A percentile compares a stretch with the other conserved stretches of the same genome.
These are phyloP conservation scores for Phytophthora syringae DNA, from an alignment of 352 stramenopile genomes.

Conservation along the genomic window DNA sequence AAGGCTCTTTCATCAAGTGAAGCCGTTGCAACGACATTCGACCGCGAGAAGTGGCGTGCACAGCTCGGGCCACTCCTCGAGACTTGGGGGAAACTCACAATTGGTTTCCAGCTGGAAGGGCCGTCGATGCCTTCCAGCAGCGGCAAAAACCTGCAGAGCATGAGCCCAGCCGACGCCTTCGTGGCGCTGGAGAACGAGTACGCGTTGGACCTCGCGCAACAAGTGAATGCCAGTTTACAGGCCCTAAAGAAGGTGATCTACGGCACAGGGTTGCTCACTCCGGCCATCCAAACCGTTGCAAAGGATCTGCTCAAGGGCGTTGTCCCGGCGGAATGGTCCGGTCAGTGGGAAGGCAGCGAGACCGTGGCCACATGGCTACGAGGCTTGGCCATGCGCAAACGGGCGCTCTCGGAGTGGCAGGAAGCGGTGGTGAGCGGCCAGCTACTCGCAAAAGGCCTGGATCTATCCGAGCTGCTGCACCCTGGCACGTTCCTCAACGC, in stretches of 20 bases:
- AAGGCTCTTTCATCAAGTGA: slow-evolving; percentile 82
- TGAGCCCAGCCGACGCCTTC: slow-evolving; percentile 90
- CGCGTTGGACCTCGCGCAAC: slow-evolving; percentile 69
- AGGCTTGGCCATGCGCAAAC: slow-evolving; percentile 74
- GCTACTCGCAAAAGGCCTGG: slow-evolving; percentile 77
- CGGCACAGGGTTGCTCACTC: slow-evolving; percentile 90
- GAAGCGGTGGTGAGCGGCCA: slow-evolving; percentile 60
- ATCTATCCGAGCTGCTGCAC: slow-evolving; percentile 93
- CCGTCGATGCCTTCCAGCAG: slow-evolving; percentile 15
- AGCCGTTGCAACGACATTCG: slow-evolving; percentile 76
- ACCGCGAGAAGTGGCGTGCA: slow-evolving; percentile 91
- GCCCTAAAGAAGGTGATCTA: slow-evolving; percentile 92
- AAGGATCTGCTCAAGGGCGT: slow-evolving; percentile 72
- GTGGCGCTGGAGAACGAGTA: slow-evolving; percentile 91
- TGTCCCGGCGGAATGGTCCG: slow-evolving; percentile 83
- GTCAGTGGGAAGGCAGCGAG: slow-evolving; percentile 85
- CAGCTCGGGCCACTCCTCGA: slow-evolving; percentile 91
- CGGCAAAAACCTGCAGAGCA: slow-evolving; percentile 47
- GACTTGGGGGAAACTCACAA: slow-evolving; percentile 88
- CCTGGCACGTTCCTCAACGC: slow-evolving; percentile 96
- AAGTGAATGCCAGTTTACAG: slow-evolving; percentile 78
- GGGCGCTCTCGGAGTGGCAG: slow-evolving; percentile 88
- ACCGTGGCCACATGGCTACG: slow-evolving; percentile 82
- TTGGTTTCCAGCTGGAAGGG: slow-evolving; percentile 59
- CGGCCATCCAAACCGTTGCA: slow-evolving; percentile 84